Base-by-base conservation (phyloP, 768 basidiomycete genomes). In the Hysterangium stoloniferum region DNA sequence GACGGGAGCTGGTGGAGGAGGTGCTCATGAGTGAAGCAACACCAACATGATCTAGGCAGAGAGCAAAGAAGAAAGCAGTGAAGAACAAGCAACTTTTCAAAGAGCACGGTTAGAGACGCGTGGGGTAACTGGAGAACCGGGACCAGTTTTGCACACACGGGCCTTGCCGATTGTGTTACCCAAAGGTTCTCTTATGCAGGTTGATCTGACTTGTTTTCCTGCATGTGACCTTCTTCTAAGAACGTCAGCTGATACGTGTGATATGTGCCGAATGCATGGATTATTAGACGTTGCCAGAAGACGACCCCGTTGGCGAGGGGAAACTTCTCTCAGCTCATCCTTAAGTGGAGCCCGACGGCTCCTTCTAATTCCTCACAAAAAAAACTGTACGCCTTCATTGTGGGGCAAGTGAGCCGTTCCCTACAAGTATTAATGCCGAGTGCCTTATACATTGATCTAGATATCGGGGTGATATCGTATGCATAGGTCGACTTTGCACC, bases 11-110 rank as follows among this genome's bases (percentile, higher is more conserved):
- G 53, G 55, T 43, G 25, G 59, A 59, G 52, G 57, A 63, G 35
- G 58, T 61, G 61, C 65, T 71, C 67, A 71, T 64, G 64, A 57
- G 62, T 59, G 49, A 31, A 42, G 37, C 49, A 42, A 31, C 24
- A 70, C 67, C 68, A 65, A 52, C 77, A 84, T 82, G 74, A 69
- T 77, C 77, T 70, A 36, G 70, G 66, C 58, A 64, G 64, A 32
- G 63, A 66, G 62, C 65, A 67, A 61, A 62, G 62, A 58, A 64
- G 68, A 66, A 64, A 63, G 65, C 66, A 66, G 64, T 55, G 64
- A 64, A 61, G 65, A 64, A 62, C 57, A 57, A 65, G 60, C 64
- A 68, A 67, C 62, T 65, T 59, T 66, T 61, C 66, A 69, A 76
- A 73, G 74, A 74, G 75, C 75, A 75, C 71, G 69, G 66, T 64